phyloP scores from a whole-genome alignment of 164 flowering plant species.

The Vitis riparia region DNA sequence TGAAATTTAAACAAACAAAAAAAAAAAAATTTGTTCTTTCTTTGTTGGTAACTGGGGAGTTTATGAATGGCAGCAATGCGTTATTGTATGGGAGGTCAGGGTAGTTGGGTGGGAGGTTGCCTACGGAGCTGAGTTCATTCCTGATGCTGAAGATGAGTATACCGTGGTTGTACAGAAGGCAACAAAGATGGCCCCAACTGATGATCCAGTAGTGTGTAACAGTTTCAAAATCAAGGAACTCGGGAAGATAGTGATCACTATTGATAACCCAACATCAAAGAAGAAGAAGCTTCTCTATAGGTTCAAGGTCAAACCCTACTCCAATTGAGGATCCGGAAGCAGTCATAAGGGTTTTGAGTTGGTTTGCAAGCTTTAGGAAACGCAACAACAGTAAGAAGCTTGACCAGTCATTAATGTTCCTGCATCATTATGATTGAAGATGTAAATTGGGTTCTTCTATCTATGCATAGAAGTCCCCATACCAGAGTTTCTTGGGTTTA shows the following conservation, averaged over 20 bases:
- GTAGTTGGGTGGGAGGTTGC: slow-evolving; percentile 77
- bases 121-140: slow-evolving; percentile 64
- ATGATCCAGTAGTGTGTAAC: slow-evolving; percentile 51
- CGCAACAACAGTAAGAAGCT: too few relatives aligned
- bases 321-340: slow-evolving; percentile 8
- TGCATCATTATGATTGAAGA: too few relatives aligned
- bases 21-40: background rate
- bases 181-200: slow-evolving; percentile 42
- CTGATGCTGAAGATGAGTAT: slow-evolving; percentile 35
- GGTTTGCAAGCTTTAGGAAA: slow-evolving; percentile 8
- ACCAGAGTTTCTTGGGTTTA: too few relatives aligned
- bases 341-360: background rate
- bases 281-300: slow-evolving; percentile 68
- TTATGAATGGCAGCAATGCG: slow-evolving; percentile 44
- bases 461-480: too few relatives aligned
- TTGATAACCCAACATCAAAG: slow-evolving; percentile 60
- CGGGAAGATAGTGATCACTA: slow-evolving; percentile 53
- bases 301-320: slow-evolving; percentile 44
- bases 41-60: background rate
- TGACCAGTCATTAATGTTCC: too few relatives aligned
- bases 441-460: too few relatives aligned
- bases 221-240: slow-evolving; percentile 48
- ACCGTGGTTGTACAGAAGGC: slow-evolving; percentile 50
- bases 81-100: slow-evolving; percentile 61
- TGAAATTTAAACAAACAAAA: too few relatives aligned